Evolutionary conservation across 2,329 filamentous ascomycete genomes (phyloP).

Genomic region (Colletotrichum somersetense): DNA sequence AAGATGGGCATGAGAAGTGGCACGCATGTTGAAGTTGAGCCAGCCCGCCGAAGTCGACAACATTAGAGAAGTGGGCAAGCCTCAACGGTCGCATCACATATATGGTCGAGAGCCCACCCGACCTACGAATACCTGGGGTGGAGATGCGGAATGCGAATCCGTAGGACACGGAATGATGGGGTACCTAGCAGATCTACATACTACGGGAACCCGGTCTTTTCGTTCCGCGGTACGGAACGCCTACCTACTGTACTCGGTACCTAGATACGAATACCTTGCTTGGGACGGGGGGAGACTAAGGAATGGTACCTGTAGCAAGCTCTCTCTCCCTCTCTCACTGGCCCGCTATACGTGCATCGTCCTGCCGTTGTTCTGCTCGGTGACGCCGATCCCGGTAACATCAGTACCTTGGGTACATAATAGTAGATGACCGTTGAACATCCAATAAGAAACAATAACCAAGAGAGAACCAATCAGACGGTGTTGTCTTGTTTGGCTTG

Average conservation of each 20-base stretch:
- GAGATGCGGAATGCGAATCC: conserved; percentile 4
- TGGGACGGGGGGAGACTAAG: too few relatives aligned
- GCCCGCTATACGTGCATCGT: background rate
- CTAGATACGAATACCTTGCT: too few relatives aligned
- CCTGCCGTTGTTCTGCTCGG: conserved; percentile 25
- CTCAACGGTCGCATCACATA: conserved; percentile 26
- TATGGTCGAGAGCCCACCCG: background rate
- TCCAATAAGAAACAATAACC: conserved; percentile 23
- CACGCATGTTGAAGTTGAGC: conserved; percentile 10
- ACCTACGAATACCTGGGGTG: background rate
- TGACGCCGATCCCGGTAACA: conserved; percentile 37
- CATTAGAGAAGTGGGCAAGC: conserved; percentile 20
- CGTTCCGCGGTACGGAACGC: background rate
- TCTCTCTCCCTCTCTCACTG: background rate
- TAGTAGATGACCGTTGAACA: conserved; percentile 10
- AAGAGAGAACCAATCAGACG: background rate
- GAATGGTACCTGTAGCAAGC: too few relatives aligned
- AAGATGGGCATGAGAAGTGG: background rate
- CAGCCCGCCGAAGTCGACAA: conserved; percentile 8
- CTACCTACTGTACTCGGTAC: too few relatives aligned
- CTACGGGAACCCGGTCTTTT: background rate
- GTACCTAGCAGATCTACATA: background rate
- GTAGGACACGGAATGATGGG: conserved; percentile 22
- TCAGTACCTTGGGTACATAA: background rate
- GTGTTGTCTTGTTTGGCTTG: background rate